These are phyloP conservation scores for Corynascus novoguineensis DNA, from an alignment of 495 filamentous ascomycete genomes.

Conservation along the genomic window DNA sequence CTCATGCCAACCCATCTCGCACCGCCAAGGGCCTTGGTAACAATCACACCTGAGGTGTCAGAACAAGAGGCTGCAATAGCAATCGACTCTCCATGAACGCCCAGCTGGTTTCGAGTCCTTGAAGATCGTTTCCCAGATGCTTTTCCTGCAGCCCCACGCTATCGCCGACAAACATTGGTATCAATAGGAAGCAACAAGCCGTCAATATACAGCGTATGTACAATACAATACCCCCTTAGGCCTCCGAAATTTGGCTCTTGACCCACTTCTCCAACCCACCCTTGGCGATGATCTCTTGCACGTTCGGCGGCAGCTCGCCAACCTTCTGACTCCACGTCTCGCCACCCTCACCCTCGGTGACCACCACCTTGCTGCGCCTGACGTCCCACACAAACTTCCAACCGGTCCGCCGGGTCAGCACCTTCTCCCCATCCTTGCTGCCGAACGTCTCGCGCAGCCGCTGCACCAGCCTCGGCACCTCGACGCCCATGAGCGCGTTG, in stretches of 20 bases:
- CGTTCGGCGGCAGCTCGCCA: slow-evolving; percentile 77
- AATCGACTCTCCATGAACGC: neutral
- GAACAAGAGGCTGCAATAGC: neutral
- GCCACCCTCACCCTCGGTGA: slow-evolving; percentile 59
- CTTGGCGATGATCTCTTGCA: slow-evolving; percentile 83
- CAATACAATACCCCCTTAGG: neutral
- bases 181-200: neutral
- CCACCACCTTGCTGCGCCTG: slow-evolving; percentile 56
- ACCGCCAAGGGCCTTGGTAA: slow-evolving; percentile 24
- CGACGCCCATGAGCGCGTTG: slow-evolving; percentile 80
- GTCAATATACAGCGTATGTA: neutral
- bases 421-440: slow-evolving; percentile 42
- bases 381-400: slow-evolving; percentile 91
- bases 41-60: neutral
- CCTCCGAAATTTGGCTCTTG: slow-evolving; percentile 50
- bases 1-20: neutral
- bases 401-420: slow-evolving; percentile 74
- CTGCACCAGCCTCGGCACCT: slow-evolving; percentile 67
- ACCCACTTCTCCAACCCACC: slow-evolving; percentile 84
- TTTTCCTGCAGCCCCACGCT: neutral
- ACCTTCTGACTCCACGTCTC: slow-evolving; percentile 72
- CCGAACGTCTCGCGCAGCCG: slow-evolving; percentile 62
- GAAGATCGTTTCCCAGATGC: neutral
- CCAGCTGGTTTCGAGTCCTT: neutral
- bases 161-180: slow-evolving; percentile 8